These are phyloP conservation scores for Fraxinus velutina DNA, from an alignment of 305 asterid species.

Conservation along the genomic window DNA sequence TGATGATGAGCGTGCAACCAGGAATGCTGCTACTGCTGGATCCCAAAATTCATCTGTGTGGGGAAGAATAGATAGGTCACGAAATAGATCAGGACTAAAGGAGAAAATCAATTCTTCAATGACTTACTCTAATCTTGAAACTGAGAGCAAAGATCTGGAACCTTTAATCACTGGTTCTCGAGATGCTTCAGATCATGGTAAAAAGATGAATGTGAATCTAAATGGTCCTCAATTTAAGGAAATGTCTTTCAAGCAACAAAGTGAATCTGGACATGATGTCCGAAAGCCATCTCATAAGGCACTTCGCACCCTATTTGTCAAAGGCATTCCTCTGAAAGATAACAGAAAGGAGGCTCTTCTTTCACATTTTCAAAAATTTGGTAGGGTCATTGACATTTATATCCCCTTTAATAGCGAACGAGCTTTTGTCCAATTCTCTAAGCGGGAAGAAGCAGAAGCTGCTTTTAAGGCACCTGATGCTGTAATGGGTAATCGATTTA, in stretches of 20 bases:
- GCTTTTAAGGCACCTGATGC: conserved; percentile 96
- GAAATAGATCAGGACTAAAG: conserved; percentile 40
- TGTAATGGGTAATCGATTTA: conserved; percentile 94
- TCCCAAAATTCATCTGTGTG: conserved; percentile 66
- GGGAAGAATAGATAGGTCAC: conserved; percentile 65
- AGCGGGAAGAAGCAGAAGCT: conserved; percentile 89
- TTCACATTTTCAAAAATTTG: conserved; percentile 87
- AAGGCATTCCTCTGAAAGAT: conserved; percentile 75
- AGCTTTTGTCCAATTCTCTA: conserved; percentile 90
- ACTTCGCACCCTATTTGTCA: conserved; percentile 71
- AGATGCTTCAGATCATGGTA: conserved; percentile 40
- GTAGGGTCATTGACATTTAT: conserved; percentile 74
- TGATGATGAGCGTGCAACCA: conserved; percentile 39
- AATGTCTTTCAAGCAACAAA: conserved; percentile 43
- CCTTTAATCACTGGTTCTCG: conserved; percentile 27
- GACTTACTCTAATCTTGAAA: conserved; percentile 43
- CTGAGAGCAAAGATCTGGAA: conserved; percentile 40
- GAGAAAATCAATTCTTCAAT: conserved; percentile 40
- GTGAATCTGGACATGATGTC: conserved; percentile 44
- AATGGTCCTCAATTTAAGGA: conserved; percentile 39
- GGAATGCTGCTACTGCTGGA: conserved; percentile 41
- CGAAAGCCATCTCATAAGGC: conserved; percentile 72
- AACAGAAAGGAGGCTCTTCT: conserved; percentile 84
- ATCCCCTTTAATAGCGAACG: conserved; percentile 64
- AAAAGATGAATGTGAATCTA: conserved; percentile 38